Evolutionary conservation across 495 filamentous ascomycete species (phyloP), one percentile per base, ranked within the genome.

Genomic region (Neurospora intermedia): DNA sequence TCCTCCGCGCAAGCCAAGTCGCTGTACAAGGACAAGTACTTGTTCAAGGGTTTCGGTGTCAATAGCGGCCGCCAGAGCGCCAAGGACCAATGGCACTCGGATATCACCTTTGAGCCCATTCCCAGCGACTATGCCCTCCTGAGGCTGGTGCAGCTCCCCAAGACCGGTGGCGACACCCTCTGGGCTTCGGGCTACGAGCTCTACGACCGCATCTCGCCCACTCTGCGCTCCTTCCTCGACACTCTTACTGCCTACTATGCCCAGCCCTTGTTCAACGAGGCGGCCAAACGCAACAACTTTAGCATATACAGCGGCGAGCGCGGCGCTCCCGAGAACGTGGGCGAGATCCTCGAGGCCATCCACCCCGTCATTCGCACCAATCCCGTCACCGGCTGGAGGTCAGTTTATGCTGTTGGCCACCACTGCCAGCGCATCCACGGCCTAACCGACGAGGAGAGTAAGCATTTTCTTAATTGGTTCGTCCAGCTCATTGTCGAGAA

Each of bases 281-380:
- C 76, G 62, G 72, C 70, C 40, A 75, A 78, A 69, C 72, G 77
- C 18, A 72, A 70, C 70, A 72, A 74, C 16, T 70, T 72, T 20
- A 15, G 76, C 18, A 71, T 78, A 6, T 48, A 62, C 40, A 31
- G 70, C 42, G 85, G 79, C 15, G 74, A 81, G 11, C 87, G 92
- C 9, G 92, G 92, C 8, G 83, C 88, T 0, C 92, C 92, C 0
- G 88, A 89, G 77, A 94, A 94, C 77, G 80, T 87, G 0, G 93
- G 91, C 59, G 83, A 84, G 3, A 83, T 86, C 15, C 82, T 94
- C 5, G 85, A 81, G 31, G 89, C 91, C 4, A 80, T 88, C 16
- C 92, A 94, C 79, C 90, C 91, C 0, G 88, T 94, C 2, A 83
- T 94, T 38, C 90, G 93, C 10, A 94, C 92, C n/a, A 93, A 95